A percentile compares a stretch with the other conserved stretches of the same genome.
These are phyloP conservation scores for Hymenoscyphus occultus DNA, from an alignment of 2,329 filamentous ascomycete species.

Conservation along the genomic window DNA sequence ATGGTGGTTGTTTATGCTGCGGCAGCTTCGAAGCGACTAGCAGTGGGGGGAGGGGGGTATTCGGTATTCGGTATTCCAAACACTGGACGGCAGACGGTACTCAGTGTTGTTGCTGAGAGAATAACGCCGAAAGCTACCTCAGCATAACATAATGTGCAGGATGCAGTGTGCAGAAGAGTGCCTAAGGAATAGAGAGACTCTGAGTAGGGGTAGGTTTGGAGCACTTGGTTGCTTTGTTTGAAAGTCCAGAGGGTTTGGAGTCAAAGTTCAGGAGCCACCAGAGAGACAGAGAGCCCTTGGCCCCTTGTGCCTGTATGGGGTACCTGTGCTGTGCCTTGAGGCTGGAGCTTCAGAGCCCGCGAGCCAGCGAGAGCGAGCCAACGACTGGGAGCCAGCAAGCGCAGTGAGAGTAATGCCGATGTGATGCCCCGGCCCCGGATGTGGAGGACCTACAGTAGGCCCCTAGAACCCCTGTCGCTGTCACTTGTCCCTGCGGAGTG, in stretches of 20 bases:
- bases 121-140: not conserved
- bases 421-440: not conserved
- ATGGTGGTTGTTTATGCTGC: constrained; percentile 13
- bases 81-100: not conserved
- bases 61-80: not conserved
- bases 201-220: not conserved
- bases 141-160: not conserved
- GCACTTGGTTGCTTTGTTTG: not conserved
- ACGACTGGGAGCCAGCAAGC: too few species aligned
- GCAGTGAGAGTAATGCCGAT: not conserved
- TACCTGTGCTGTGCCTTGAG: too few species aligned
- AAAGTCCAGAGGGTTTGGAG: not conserved
- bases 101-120: not conserved
- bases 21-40: constrained; percentile 1
- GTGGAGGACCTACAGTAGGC: not conserved
- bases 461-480: not conserved
- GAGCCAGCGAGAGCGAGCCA: too few species aligned
- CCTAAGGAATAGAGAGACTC: not conserved
- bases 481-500: not conserved
- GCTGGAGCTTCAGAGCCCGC: not conserved
- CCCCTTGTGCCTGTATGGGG: too few species aligned
- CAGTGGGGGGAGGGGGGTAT: not conserved
- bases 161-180: not conserved
- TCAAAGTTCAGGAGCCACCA: not conserved
- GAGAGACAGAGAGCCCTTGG: too few species aligned